Percentiles rank a stretch among this genome's conserved stretches.
Evolutionary conservation across 768 basidiomycete genomes (phyloP).

Genomic region (Cyclocybe cylindracea): DNA sequence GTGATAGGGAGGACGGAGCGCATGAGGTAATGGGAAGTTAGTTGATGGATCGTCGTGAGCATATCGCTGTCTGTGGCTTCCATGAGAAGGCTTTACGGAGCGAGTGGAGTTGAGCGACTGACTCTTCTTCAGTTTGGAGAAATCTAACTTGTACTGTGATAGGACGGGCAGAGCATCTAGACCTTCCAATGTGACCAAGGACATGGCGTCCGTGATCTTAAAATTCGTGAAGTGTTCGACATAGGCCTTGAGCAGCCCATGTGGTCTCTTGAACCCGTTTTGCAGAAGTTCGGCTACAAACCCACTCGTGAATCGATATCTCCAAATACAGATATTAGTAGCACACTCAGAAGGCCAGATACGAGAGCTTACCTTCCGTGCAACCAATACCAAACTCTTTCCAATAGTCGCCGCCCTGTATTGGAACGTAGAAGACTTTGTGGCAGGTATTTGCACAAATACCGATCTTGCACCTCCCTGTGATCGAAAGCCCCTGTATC

Average conservation of each 20-base stretch:
- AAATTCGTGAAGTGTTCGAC: constrained; percentile 41
- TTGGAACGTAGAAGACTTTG: constrained; percentile 24
- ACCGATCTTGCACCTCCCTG: constrained; percentile 30
- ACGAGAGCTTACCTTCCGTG: constrained; percentile 37
- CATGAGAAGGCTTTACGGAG: neutral
- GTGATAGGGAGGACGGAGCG: constrained; percentile 35
- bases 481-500: constrained; percentile 45
- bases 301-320: constrained; percentile 48
- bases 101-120: constrained; percentile 5
- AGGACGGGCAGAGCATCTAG: constrained; percentile 27
- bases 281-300: constrained; percentile 41
- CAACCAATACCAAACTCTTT: constrained; percentile 45
- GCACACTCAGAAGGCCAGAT: neutral
- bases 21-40: constrained; percentile 42
- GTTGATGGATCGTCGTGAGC: constrained; percentile 37
- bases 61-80: constrained; percentile 32
- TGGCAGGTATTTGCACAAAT: constrained; percentile 40
- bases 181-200: constrained; percentile 30
- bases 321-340: constrained; percentile 8
- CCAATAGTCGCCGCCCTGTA: constrained; percentile 32
- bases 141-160: constrained; percentile 39
- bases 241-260: constrained; percentile 41
- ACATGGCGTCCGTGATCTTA: constrained; percentile 36
- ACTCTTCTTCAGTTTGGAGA: constrained; percentile 44
- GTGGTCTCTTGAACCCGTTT: constrained; percentile 39